Conservation (phyloP, 208 protist genomes). For the Acanthamoeba castellanii region DNA sequence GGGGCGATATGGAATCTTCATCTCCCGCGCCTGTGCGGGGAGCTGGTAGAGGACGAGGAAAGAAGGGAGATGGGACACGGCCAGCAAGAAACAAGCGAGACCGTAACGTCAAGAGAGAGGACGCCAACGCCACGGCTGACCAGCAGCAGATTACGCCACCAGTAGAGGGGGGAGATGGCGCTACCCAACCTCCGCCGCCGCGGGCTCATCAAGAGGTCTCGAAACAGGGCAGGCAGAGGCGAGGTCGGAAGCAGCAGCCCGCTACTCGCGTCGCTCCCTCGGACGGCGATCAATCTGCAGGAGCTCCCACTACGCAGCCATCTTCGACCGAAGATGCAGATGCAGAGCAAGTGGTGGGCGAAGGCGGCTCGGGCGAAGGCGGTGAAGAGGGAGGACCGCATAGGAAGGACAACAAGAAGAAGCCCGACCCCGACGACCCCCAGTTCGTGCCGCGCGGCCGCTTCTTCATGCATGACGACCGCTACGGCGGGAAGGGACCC, state of each 20-base stretch:
- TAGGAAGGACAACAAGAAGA: not conserved
- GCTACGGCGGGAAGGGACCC: not conserved
- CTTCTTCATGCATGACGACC: slow-evolving; percentile 52
- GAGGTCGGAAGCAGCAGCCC: not conserved
- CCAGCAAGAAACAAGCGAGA: no score
- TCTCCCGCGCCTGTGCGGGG: not conserved
- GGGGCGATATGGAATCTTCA: not conserved
- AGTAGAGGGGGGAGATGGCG: not conserved
- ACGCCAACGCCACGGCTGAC: not conserved
- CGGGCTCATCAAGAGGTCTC: not conserved
- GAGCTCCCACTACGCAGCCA: not conserved
- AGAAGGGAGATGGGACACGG: not conserved
- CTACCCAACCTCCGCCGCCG: not conserved
- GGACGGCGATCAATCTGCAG: not conserved
- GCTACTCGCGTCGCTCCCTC: not conserved
- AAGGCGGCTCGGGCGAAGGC: not conserved
- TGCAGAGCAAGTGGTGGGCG: not conserved
- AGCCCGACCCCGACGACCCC: not conserved
- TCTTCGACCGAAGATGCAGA: not conserved
- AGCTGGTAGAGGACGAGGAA: not conserved
- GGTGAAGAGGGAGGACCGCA: not conserved
- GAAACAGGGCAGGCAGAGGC: not conserved
- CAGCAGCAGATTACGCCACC: not conserved
- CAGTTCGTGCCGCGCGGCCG: slow-evolving; percentile 36
- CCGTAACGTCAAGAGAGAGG: no score